Percentiles rank a stretch among this genome's conserved stretches.
Conservation (phyloP, 805 yeast genomes). For the Wickerhamomyces sydowiorum region DNA sequence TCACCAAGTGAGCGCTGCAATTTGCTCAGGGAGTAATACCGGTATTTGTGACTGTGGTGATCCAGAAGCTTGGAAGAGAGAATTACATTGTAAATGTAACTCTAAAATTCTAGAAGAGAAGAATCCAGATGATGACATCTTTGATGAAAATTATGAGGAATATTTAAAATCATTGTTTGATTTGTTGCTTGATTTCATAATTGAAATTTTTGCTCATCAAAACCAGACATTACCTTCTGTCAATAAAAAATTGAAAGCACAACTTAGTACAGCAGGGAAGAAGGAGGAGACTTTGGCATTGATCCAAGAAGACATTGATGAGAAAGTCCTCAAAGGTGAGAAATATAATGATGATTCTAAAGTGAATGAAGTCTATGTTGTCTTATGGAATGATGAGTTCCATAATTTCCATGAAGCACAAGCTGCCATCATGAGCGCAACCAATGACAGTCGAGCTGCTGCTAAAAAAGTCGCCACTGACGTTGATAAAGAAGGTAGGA, state of each 20-base stretch:
- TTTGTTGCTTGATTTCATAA: constrained; percentile 33
- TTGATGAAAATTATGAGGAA: constrained; percentile 5
- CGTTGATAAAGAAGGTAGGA: constrained; percentile 46
- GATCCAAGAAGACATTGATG: constrained; percentile 3
- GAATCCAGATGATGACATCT: constrained; percentile 30
- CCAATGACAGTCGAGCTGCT: constrained; percentile 18
- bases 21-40: constrained; percentile 16
- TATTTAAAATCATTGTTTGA: constrained; percentile 23
- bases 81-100: constrained; percentile 44
- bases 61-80: constrained; percentile 63
- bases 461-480: constrained; percentile 35
- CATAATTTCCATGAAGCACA: constrained; percentile 57
- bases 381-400: constrained; percentile 77
- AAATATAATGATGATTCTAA: background rate
- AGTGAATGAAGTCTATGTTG: constrained; percentile 29
- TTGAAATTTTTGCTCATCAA: constrained; percentile 35
- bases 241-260: constrained; percentile 1
- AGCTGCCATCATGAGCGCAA: constrained; percentile 35
- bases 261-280: background rate
- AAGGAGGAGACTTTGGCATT: background rate
- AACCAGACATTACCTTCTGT: constrained; percentile 35
- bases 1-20: background rate
- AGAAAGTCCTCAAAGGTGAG: constrained; percentile 3
- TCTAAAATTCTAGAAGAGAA: constrained; percentile 23
- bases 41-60: constrained; percentile 76